Evolutionary conservation across 805 yeast genomes (phyloP).

Genomic region (Myxozyma vanderwaltii): DNA sequence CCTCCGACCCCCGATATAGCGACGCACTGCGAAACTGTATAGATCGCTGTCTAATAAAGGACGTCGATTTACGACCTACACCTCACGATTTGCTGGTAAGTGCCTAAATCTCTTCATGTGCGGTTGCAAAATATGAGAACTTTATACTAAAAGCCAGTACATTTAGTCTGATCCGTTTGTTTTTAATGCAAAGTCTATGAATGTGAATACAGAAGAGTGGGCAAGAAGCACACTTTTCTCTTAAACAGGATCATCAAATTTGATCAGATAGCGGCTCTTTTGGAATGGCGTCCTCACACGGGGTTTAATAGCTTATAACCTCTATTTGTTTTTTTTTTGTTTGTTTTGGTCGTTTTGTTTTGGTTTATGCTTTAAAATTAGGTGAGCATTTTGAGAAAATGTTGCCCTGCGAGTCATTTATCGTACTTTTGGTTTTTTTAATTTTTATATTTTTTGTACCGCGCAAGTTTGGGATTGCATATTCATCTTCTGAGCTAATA

Average conservation of each 20-base stretch:
- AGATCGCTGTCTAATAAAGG: slow-evolving; percentile 71
- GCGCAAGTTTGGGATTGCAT: neutral
- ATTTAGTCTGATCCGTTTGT: slow-evolving; percentile 18
- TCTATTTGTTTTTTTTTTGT: neutral
- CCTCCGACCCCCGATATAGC: slow-evolving; percentile 49
- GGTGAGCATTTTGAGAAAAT: too few relatives aligned
- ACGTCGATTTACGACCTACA: slow-evolving; percentile 64
- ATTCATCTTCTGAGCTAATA: too few relatives aligned
- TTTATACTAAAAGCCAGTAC: neutral
- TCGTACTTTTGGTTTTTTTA: neutral
- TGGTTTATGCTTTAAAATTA: neutral
- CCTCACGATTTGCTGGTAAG: slow-evolving; percentile 64
- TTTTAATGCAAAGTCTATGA: slow-evolving; percentile 6
- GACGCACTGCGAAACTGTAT: slow-evolving; percentile 65
- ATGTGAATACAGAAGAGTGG: slow-evolving; percentile 23
- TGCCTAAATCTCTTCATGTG: neutral
- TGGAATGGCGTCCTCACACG: neutral
- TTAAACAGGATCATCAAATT: too few relatives aligned
- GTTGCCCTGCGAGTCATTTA: too few relatives aligned
- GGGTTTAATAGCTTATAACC: neutral
- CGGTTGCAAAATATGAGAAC: neutral
- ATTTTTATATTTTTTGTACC: neutral
- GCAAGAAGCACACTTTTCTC: slow-evolving; percentile 11
- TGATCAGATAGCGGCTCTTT: too few relatives aligned
- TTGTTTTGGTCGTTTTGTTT: neutral